phyloP scores from a whole-genome alignment of 768 basidiomycete species.

The Exidia glandulosa region DNA sequence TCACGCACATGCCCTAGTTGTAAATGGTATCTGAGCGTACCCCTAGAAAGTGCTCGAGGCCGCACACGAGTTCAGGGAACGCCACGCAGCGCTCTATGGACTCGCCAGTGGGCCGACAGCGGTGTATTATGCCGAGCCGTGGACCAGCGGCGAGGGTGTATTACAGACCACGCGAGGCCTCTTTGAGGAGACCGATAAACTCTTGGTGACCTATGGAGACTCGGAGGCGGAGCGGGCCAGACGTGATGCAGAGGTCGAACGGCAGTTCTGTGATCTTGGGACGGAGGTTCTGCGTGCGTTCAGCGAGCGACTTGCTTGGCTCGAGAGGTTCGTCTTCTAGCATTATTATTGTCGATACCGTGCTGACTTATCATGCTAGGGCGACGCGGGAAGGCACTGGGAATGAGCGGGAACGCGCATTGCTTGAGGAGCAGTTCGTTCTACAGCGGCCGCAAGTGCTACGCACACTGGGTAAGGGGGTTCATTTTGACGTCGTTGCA shows the following conservation, averaged over 20 bases:
- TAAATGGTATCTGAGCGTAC: neutral
- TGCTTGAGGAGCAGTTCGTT: constrained; percentile 56
- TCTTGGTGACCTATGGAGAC: constrained; percentile 2
- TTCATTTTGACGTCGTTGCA: neutral
- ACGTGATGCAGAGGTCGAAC: constrained; percentile 22
- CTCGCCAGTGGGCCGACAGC: constrained; percentile 47
- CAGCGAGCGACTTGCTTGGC: constrained; percentile 43
- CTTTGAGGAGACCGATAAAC: constrained; percentile 43
- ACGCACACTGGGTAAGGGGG: constrained; percentile 61
- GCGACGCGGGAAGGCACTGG: constrained; percentile 36
- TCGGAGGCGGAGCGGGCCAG: constrained; percentile 14
- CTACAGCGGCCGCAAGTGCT: constrained; percentile 66
- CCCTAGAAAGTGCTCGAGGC: constrained; percentile 59
- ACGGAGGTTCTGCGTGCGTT: constrained; percentile 1
- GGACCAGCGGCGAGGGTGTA: constrained; percentile 64
- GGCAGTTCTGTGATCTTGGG: constrained; percentile 4
- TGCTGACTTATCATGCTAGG: constrained; percentile 22
- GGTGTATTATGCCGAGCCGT: constrained; percentile 34
- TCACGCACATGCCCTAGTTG: constrained; percentile 2
- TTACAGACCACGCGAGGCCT: constrained; percentile 61
- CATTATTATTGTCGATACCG: neutral
- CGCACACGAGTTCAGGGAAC: constrained; percentile 62
- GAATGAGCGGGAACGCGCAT: constrained; percentile 43
- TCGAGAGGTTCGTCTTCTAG: neutral
- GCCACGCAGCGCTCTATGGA: constrained; percentile 67